phyloP scores from a whole-genome alignment of 805 yeast genomes.

The Wickerhamomyces queroliae region DNA sequence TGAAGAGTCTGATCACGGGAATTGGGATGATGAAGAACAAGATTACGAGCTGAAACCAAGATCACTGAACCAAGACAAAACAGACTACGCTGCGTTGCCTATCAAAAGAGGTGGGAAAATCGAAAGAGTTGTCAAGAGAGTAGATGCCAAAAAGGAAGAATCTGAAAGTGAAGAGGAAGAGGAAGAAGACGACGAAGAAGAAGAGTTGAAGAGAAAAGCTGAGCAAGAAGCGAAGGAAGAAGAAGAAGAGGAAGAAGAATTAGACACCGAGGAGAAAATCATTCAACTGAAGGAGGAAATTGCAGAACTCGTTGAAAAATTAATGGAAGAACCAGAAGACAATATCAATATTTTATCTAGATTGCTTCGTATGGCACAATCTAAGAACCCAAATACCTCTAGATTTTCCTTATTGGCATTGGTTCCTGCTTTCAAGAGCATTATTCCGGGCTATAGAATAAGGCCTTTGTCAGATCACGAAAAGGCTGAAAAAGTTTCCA shows the following conservation, averaged over 20 bases:
- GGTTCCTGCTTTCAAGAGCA: slow-evolving; percentile 76
- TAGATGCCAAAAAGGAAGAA: slow-evolving; percentile 19
- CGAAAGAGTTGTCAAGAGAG: slow-evolving; percentile 50
- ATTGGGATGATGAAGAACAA: slow-evolving; percentile 70
- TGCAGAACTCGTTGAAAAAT: slow-evolving; percentile 70
- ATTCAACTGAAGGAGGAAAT: slow-evolving; percentile 71
- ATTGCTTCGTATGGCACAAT: slow-evolving; percentile 62
- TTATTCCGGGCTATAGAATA: slow-evolving; percentile 85
- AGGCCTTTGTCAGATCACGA: slow-evolving; percentile 80
- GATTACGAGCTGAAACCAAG: slow-evolving; percentile 78
- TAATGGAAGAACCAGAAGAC: slow-evolving; percentile 89
- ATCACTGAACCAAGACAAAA: slow-evolving; percentile 36
- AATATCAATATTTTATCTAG: slow-evolving; percentile 59
- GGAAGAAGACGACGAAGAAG: slow-evolving; percentile 8
- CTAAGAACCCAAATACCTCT: slow-evolving; percentile 58
- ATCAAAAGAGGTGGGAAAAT: slow-evolving; percentile 72
- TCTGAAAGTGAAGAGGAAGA: slow-evolving; percentile 7
- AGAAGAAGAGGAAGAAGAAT: slow-evolving; percentile 26
- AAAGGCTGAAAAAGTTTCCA: slow-evolving; percentile 73
- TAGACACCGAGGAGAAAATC: slow-evolving; percentile 49
- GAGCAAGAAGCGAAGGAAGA: slow-evolving; percentile 21
- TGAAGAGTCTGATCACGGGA: slow-evolving; percentile 2
- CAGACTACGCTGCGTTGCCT: slow-evolving; percentile 67
- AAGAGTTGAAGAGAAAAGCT: slow-evolving; percentile 12
- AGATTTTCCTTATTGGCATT: slow-evolving; percentile 74